Percentiles rank a stretch among this genome's conserved stretches.
Conservation (phyloP, 2,329 filamentous ascomycete genomes). For the Fusarium coicis region DNA sequence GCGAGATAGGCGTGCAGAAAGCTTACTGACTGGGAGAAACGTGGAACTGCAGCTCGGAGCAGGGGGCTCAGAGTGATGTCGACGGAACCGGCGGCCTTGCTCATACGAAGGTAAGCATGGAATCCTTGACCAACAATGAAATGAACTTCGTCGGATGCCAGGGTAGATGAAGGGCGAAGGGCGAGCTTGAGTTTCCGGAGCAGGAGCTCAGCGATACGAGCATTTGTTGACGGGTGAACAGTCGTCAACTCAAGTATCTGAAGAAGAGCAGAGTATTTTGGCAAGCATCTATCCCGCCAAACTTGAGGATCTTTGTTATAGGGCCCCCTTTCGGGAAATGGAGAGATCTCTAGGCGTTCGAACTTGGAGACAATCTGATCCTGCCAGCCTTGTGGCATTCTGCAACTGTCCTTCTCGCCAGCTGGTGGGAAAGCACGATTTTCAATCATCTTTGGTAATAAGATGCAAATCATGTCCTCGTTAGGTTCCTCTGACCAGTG, state of each 20-base stretch:
- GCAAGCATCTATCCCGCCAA: conserved; percentile 71
- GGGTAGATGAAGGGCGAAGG: conserved; percentile 67
- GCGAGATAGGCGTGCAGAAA: conserved; percentile 72
- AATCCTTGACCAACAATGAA: conserved; percentile 83
- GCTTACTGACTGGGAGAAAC: conserved; percentile 72
- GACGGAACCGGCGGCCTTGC: conserved; percentile 65
- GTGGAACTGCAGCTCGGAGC: conserved; percentile 72
- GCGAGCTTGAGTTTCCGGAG: conserved; percentile 74
- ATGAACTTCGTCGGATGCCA: conserved; percentile 71
- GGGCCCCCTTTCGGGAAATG: conserved; percentile 71
- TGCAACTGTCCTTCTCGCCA: conserved; percentile 64
- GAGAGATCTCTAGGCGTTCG: conserved; percentile 69
- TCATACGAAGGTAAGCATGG: conserved; percentile 75
- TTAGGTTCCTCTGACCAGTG: conserved; percentile 76
- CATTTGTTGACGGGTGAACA: conserved; percentile 73
- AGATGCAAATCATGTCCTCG: conserved; percentile 74
- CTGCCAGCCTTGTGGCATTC: conserved; percentile 75
- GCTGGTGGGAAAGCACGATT: conserved; percentile 64
- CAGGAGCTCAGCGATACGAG: conserved; percentile 72
- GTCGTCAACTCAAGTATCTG: conserved; percentile 70
- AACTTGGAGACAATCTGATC: conserved; percentile 78
- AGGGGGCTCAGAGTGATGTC: conserved; percentile 72
- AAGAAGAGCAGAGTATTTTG: conserved; percentile 75
- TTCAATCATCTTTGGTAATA: conserved; percentile 73
- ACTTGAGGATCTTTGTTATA: conserved; percentile 70